phyloP scores from a whole-genome alignment of 352 stramenopile genomes.

The Globisporangium yorkense region DNA sequence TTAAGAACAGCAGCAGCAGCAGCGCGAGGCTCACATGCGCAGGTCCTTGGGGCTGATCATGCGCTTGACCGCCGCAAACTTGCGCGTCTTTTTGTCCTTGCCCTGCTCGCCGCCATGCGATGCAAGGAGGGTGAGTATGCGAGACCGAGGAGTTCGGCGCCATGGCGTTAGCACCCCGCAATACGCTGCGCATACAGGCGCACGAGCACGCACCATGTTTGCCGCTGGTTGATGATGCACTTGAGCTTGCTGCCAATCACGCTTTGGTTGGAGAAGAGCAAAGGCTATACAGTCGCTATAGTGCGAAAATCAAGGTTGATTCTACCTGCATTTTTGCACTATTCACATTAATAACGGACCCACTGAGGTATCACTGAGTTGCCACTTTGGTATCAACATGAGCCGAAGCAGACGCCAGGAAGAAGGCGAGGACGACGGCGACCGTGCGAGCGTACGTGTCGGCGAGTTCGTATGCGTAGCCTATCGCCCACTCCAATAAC shows the following conservation, averaged over 20 bases:
- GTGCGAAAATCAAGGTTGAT: neutral
- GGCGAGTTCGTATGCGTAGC: too few species aligned
- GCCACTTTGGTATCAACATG: constrained; percentile 2
- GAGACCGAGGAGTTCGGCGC: neutral
- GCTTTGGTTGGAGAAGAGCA: neutral
- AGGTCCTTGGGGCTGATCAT: constrained; percentile 98
- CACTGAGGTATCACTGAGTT: neutral
- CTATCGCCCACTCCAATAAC: neutral
- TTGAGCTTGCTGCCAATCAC: neutral
- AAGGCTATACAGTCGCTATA: neutral
- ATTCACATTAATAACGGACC: too few species aligned
- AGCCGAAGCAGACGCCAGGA: neutral
- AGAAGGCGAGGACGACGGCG: neutral
- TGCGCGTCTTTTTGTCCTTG: constrained; percentile 98
- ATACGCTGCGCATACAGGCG: neutral
- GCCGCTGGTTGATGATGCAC: neutral
- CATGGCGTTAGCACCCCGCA: neutral
- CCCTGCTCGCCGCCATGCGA: constrained; percentile 32
- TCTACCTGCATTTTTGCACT: neutral
- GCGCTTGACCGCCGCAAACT: constrained; percentile 97
- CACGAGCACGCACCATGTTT: constrained; percentile 13
- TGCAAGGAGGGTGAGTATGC: neutral
- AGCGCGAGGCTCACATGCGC: constrained; percentile 79
- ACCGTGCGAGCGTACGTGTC: neutral
- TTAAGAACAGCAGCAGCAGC: neutral